phyloP scores from a whole-genome alignment of 1,284 basidiomycete genomes.

The Puccinia brachypodii region DNA sequence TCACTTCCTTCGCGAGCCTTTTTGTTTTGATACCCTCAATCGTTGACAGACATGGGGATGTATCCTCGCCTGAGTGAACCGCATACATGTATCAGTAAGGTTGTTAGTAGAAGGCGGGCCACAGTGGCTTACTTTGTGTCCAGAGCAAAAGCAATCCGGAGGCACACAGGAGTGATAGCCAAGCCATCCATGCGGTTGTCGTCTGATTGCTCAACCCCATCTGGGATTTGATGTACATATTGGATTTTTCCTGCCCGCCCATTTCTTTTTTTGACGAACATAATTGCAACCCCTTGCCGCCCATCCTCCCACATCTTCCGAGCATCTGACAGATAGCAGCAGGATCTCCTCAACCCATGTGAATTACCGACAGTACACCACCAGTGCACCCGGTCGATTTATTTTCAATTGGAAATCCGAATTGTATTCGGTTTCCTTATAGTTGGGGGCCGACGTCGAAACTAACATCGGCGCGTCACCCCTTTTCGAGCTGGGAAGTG shows the following conservation, averaged over 20 bases:
- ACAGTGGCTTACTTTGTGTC: not conserved
- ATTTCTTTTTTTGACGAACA: not conserved
- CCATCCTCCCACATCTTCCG: slow-evolving; percentile 3
- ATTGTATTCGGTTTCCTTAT: too few relatives aligned
- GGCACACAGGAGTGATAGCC: not conserved
- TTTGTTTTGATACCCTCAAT: not conserved
- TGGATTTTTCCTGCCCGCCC: not conserved
- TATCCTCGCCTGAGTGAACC: not conserved
- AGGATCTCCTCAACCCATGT: not conserved
- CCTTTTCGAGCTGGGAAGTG: too few relatives aligned
- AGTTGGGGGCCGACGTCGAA: too few relatives aligned
- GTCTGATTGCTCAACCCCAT: not conserved
- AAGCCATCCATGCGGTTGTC: not conserved
- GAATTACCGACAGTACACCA: not conserved
- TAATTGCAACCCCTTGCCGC: not conserved
- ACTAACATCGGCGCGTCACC: too few relatives aligned
- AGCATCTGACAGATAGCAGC: slow-evolving; percentile 10
- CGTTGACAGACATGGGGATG: not conserved
- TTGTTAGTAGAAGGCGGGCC: not conserved
- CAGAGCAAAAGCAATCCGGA: not conserved
- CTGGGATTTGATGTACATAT: not conserved
- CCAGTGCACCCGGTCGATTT: too few relatives aligned
- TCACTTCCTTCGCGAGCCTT: not conserved
- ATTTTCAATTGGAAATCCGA: too few relatives aligned
- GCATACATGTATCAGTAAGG: too few relatives aligned